These are phyloP conservation scores for Rubroboletus pulcherrimus DNA, from an alignment of 768 basidiomycete species.

Conservation along the genomic window DNA sequence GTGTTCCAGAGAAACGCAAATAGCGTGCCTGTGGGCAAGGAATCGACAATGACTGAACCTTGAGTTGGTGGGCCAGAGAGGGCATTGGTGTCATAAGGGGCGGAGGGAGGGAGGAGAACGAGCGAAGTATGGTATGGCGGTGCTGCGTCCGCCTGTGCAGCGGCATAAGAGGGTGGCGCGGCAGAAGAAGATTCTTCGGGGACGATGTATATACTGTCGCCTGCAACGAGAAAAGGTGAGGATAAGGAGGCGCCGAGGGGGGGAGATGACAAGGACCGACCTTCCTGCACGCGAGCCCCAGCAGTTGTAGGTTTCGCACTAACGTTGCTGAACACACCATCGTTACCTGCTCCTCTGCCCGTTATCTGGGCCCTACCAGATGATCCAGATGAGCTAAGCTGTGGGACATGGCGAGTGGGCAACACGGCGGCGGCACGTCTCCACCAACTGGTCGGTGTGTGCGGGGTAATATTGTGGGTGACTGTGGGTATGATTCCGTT, in stretches of 20 bases:
- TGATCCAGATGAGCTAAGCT: slow-evolving; percentile 39
- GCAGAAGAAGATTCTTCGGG: slow-evolving; percentile 83
- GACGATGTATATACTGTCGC: slow-evolving; percentile 67
- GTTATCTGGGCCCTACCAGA: slow-evolving; percentile 35
- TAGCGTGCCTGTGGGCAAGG: slow-evolving; percentile 74
- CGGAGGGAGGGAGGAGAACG: slow-evolving; percentile 71
- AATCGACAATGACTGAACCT: slow-evolving; percentile 88
- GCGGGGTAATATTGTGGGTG: slow-evolving; percentile 27
- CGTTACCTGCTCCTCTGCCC: slow-evolving; percentile 70
- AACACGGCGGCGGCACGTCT: slow-evolving; percentile 52
- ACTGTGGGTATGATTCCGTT: slow-evolving; percentile 64
- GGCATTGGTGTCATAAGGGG: slow-evolving; percentile 36
- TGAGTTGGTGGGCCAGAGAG: slow-evolving; percentile 35
- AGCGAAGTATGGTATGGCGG: slow-evolving; percentile 98
- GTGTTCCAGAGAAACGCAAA: slow-evolving; percentile 92
- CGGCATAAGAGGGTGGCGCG: slow-evolving; percentile 87
- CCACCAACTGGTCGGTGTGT: slow-evolving; percentile 44
- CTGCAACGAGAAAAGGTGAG: slow-evolving; percentile 33
- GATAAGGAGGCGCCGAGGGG: background rate
- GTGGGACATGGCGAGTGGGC: slow-evolving; percentile 47
- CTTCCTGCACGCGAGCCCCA: slow-evolving; percentile 58
- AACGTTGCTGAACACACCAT: slow-evolving; percentile 96
- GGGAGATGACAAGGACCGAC: slow-evolving; percentile 23
- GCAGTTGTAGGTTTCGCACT: slow-evolving; percentile 70
- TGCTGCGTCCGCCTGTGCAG: slow-evolving; percentile 91